phyloP scores from a whole-genome alignment of 306 rosid species.

The Vachellia pachyceras region DNA sequence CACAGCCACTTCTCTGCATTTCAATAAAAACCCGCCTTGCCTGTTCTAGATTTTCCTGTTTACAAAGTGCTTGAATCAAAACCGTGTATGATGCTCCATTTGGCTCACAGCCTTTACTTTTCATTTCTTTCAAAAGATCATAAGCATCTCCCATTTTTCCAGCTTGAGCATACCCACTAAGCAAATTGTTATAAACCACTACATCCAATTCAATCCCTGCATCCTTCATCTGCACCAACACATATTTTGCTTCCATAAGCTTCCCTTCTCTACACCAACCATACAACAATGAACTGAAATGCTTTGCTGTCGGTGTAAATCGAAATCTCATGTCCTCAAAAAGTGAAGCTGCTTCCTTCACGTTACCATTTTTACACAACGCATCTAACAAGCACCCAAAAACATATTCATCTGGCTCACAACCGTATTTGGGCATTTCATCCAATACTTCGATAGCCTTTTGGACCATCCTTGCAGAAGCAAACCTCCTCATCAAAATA shows the following conservation, averaged over 20 bases:
- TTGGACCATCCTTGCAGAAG: constrained; percentile 83
- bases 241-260: constrained; percentile 75
- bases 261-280: constrained; percentile 94
- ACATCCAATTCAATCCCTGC: constrained; percentile 71
- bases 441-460: constrained; percentile 81
- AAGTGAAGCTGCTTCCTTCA: constrained; percentile 74
- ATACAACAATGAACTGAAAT: constrained; percentile 84
- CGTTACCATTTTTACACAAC: constrained; percentile 79
- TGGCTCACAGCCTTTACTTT: constrained; percentile 63
- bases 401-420: constrained; percentile 79
- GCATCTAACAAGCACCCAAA: constrained; percentile 90
- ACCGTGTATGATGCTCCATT: constrained; percentile 69
- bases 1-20: constrained; percentile 80
- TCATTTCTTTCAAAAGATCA: constrained; percentile 83
- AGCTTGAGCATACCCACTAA: constrained; percentile 73
- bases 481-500: constrained; percentile 82
- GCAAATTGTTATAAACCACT: constrained; percentile 76
- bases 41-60: constrained; percentile 75
- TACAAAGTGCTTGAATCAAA: constrained; percentile 78
- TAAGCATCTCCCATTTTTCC: constrained; percentile 82
- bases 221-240: constrained; percentile 78
- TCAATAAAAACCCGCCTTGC: constrained; percentile 70
- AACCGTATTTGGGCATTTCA: constrained; percentile 88
- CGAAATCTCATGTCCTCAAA: constrained; percentile 77
- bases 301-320: constrained; percentile 61